These are phyloP conservation scores for Saraca asoca DNA, from an alignment of 331 rosid species.

Conservation along the genomic window DNA sequence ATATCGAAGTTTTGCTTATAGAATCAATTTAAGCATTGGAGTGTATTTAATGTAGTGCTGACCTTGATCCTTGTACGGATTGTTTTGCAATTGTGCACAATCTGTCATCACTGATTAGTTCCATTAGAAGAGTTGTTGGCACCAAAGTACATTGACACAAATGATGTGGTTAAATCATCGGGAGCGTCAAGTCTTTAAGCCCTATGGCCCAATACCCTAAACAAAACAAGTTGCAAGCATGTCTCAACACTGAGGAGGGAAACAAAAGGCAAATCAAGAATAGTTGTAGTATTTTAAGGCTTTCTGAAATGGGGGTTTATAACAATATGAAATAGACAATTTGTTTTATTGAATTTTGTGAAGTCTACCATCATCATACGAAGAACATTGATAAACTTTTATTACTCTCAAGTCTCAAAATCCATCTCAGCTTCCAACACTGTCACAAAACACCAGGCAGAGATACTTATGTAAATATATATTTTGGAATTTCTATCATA, in stretches of 20 bases:
- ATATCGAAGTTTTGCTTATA: too few species aligned
- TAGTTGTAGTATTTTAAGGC: background rate
- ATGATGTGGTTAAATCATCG: constrained; percentile 75
- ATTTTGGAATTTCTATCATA: background rate
- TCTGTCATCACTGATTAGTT: too few species aligned
- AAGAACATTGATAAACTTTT: constrained; percentile 2
- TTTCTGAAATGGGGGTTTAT: constrained; percentile 3
- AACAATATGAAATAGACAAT: background rate
- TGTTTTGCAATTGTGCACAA: too few species aligned
- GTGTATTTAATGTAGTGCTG: too few species aligned
- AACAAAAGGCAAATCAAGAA: constrained; percentile 17
- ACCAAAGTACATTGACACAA: constrained; percentile 92
- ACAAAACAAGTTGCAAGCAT: too few species aligned
- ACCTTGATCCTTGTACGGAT: too few species aligned
- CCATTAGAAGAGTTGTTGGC: too few species aligned
- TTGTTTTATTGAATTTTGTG: constrained; percentile 3
- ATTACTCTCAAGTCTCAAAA: too few species aligned
- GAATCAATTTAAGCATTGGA: too few species aligned
- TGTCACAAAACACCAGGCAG: background rate
- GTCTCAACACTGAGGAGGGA: constrained; percentile 1
- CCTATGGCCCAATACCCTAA: constrained; percentile 77
- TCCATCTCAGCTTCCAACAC: background rate
- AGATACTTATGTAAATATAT: background rate
- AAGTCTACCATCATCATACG: background rate
- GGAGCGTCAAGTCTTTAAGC: constrained; percentile 61